These are phyloP conservation scores for Ilex aquifolium DNA, from an alignment of 257 asterid genomes.

Conservation along the genomic window DNA sequence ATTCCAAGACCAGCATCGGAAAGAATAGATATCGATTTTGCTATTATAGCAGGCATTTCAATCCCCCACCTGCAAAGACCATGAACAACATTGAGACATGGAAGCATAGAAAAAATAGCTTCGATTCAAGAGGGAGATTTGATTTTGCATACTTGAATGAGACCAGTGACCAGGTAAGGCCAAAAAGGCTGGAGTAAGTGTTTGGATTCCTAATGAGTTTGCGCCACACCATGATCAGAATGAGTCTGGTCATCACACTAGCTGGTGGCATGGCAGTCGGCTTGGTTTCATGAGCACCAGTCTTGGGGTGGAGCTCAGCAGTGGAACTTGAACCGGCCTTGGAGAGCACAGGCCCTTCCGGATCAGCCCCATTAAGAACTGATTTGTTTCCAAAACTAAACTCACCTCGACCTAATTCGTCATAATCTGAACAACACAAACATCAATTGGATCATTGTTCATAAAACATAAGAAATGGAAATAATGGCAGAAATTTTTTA, in stretches of 20 bases:
- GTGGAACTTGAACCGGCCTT: slow-evolving; percentile 89
- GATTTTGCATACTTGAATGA: slow-evolving; percentile 27
- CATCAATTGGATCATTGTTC: too few relatives aligned
- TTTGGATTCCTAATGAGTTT: slow-evolving; percentile 42
- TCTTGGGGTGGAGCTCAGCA: slow-evolving; percentile 74
- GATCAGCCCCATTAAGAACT: slow-evolving; percentile 26
- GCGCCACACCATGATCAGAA: slow-evolving; percentile 46
- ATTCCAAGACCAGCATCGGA: slow-evolving; percentile 51
- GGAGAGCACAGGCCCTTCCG: slow-evolving; percentile 55
- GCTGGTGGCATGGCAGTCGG: slow-evolving; percentile 38
- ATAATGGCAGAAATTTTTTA: too few relatives aligned
- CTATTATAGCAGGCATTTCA: slow-evolving; percentile 40
- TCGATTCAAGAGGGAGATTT: background rate
- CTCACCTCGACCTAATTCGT: slow-evolving; percentile 65
- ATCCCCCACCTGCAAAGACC: slow-evolving; percentile 32
- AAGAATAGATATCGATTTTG: slow-evolving; percentile 38
- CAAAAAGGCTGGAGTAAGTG: slow-evolving; percentile 42
- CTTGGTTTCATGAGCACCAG: slow-evolving; percentile 23
- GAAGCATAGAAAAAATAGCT: background rate
- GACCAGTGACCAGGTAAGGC: slow-evolving; percentile 37
- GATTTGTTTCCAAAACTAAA: slow-evolving; percentile 37
- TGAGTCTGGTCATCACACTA: slow-evolving; percentile 43
- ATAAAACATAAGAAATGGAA: too few relatives aligned
- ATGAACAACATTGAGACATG: background rate
- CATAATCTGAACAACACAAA: slow-evolving; percentile 46